Conservation (phyloP, 345 rosid species). For the Luvunga scandens region DNA sequence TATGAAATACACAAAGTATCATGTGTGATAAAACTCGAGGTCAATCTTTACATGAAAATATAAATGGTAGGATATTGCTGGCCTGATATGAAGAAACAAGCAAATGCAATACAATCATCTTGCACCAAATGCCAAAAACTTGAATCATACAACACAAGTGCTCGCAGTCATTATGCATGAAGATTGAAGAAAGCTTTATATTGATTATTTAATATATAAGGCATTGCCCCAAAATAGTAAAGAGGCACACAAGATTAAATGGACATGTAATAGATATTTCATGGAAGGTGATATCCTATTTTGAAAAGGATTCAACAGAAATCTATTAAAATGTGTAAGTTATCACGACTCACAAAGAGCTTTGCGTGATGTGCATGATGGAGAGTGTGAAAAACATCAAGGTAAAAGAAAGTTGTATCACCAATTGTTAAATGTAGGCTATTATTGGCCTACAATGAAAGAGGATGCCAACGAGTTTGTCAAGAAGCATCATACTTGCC, state of each 20-base stretch:
- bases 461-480: neutral
- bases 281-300: too few species aligned
- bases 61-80: neutral
- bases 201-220: too few species aligned
- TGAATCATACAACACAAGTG: too few species aligned
- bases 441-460: neutral
- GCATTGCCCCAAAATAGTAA: accelerated
- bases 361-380: neutral
- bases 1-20: neutral
- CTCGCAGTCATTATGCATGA: neutral
- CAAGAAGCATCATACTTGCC: neutral
- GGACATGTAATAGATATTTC: neutral
- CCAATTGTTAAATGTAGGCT: neutral
- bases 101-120: neutral
- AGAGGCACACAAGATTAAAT: neutral
- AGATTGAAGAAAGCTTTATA: neutral
- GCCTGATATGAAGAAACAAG: neutral
- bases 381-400: neutral
- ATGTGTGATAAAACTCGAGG: too few species aligned
- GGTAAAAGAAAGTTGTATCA: neutral
- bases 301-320: too few species aligned
- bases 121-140: too few species aligned
- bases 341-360: neutral
- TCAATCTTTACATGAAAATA: neutral
- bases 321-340: too few species aligned